A percentile compares a stretch with the other conserved stretches of the same genome.
Conservation (phyloP, 139 green algal species). For the Micractinium sp. region DNA sequence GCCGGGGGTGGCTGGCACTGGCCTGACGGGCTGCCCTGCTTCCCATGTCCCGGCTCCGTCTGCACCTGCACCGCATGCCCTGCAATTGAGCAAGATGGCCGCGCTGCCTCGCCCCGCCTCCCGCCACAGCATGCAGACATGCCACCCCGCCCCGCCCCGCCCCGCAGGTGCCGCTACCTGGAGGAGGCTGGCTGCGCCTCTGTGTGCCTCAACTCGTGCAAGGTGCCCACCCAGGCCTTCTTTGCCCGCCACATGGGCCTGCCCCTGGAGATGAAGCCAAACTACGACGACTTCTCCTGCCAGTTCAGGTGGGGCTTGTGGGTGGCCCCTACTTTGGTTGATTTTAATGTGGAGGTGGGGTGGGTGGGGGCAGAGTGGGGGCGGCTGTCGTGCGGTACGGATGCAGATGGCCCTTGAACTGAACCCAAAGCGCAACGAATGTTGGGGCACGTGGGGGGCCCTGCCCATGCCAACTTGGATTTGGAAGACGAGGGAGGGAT, state of each 20-base stretch:
- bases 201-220: conserved; percentile 92
- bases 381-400: too few species aligned
- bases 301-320: conserved; percentile 58
- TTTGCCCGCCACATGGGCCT: conserved; percentile 91
- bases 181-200: conserved; percentile 85
- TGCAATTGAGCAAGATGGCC: neutral
- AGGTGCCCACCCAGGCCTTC: conserved; percentile 81
- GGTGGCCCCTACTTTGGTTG: neutral
- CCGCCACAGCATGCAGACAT: too few species aligned
- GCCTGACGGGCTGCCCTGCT: neutral
- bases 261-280: conserved; percentile 85
- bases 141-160: neutral
- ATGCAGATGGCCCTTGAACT: too few species aligned
- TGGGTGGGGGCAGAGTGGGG: too few species aligned
- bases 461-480: neutral
- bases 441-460: too few species aligned
- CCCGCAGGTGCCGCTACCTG: conserved; percentile 83
- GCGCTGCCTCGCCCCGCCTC: too few species aligned
- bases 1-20: neutral
- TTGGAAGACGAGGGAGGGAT: too few species aligned
- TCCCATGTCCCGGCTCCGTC: neutral
- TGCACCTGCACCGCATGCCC: neutral
- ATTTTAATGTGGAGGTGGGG: neutral
- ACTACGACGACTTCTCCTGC: conserved; percentile 76
- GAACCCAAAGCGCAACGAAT: too few species aligned